Conservation (phyloP, 2,329 filamentous ascomycete genomes). For the Talaromyces pinophilus region DNA sequence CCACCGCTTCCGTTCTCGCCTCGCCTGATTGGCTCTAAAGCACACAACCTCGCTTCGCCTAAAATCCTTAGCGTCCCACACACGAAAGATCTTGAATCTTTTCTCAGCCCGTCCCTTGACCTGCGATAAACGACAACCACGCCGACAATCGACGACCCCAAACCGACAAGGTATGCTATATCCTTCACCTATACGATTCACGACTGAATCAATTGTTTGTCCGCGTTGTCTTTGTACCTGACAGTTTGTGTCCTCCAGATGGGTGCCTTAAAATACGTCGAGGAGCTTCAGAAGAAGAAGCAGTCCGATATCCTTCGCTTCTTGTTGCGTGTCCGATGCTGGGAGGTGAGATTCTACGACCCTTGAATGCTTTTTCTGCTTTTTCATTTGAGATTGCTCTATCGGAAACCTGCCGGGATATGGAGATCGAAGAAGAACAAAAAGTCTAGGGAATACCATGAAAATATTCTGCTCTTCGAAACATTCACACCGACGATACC, state of each 20-base stretch:
- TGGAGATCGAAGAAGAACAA: constrained; percentile 15
- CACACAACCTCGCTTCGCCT: constrained; percentile 33
- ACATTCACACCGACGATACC: constrained; percentile 32
- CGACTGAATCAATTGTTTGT: background rate
- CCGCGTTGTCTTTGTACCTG: constrained; percentile 19
- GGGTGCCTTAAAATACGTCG: constrained; percentile 99
- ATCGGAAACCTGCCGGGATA: constrained; percentile 24
- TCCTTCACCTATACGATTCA: background rate
- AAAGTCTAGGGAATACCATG: constrained; percentile 32
- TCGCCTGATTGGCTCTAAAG: constrained; percentile 5
- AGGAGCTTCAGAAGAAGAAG: constrained; percentile 99
- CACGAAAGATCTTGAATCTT: constrained; percentile 35
- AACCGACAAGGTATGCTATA: constrained; percentile 48
- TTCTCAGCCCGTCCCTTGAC: constrained; percentile 35
- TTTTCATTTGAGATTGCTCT: constrained; percentile 17
- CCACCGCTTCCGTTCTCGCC: no score
- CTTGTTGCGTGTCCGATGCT: constrained; percentile 99
- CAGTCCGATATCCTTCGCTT: constrained; percentile 99
- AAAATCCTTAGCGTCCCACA: constrained; percentile 48
- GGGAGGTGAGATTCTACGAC: constrained; percentile 69
- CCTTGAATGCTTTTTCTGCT: constrained; percentile 33
- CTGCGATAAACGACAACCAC: constrained; percentile 37
- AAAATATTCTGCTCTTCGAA: constrained; percentile 35
- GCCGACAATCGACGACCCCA: constrained; percentile 47
- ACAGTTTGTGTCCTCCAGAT: constrained; percentile 58